Percentiles rank a stretch among this genome's conserved stretches.
Conservation (phyloP, 129 eudicot species). For the Tanacetum coccineum region DNA sequence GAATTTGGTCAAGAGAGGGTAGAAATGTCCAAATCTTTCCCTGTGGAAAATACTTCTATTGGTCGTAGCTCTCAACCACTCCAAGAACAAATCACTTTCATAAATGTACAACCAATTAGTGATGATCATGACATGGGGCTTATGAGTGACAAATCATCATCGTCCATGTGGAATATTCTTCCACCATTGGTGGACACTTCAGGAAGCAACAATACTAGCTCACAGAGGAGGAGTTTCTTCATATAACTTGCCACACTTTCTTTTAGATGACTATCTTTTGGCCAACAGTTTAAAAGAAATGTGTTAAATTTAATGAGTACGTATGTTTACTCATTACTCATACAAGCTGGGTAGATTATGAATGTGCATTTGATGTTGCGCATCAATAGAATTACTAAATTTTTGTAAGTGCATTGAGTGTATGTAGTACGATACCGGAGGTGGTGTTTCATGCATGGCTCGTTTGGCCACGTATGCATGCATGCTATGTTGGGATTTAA, state of each 20-base stretch:
- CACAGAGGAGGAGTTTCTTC: constrained; percentile 14
- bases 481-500: constrained; percentile 22
- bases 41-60: constrained; percentile 26
- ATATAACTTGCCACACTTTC: constrained; percentile 28
- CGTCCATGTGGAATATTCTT: constrained; percentile 19
- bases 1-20: constrained; percentile 26
- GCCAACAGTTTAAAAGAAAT: constrained; percentile 30
- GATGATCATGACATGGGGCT: constrained; percentile 25
- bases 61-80: constrained; percentile 38
- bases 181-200: constrained; percentile 21
- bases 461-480: too few relatives aligned
- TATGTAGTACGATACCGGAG: constrained; percentile 8
- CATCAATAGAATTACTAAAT: background rate
- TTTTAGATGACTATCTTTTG: constrained; percentile 31
- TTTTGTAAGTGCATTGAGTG: constrained; percentile 10
- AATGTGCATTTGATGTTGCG: constrained; percentile 4
- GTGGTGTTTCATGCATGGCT: constrained; percentile 13
- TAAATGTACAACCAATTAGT: constrained; percentile 19
- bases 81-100: constrained; percentile 39
- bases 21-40: constrained; percentile 21
- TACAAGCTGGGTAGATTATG: background rate
- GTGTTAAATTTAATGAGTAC: background rate
- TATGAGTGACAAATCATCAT: constrained; percentile 25
- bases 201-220: constrained; percentile 20
- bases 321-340: background rate